Conservation (phyloP, 257 asterid genomes). For the Gardenia jasminoides region DNA sequence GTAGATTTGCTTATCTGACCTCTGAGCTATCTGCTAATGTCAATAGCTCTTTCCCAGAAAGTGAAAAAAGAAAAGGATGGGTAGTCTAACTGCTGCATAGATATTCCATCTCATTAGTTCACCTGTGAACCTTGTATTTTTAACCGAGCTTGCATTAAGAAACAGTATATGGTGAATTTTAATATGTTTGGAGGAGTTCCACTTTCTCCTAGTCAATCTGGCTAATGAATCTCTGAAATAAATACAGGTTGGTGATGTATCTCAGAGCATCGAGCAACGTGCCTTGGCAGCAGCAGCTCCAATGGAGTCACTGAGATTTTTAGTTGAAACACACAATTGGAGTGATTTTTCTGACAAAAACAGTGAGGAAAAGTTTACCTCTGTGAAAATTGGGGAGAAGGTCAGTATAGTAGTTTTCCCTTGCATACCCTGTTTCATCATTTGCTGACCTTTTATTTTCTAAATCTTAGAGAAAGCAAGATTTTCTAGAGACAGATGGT, state of each 20-base stretch:
- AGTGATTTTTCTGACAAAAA: slow-evolving; percentile 37
- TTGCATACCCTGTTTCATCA: slow-evolving; percentile 13
- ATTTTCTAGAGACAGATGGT: slow-evolving; percentile 41
- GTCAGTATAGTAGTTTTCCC: slow-evolving; percentile 36
- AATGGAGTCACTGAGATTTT: slow-evolving; percentile 69
- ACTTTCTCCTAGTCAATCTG: not conserved
- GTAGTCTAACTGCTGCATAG: not conserved
- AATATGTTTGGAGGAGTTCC: not conserved
- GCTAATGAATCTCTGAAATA: not conserved
- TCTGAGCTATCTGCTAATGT: not conserved
- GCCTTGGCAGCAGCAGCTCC: slow-evolving; percentile 85
- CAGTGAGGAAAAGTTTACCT: slow-evolving; percentile 31
- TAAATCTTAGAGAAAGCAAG: slow-evolving; percentile 61
- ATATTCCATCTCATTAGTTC: too few species aligned
- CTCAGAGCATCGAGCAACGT: slow-evolving; percentile 53
- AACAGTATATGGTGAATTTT: not conserved
- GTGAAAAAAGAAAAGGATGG: not conserved
- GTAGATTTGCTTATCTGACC: not conserved
- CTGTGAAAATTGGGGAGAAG: slow-evolving; percentile 51
- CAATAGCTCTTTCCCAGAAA: not conserved
- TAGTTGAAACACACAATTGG: slow-evolving; percentile 42
- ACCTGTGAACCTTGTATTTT: not conserved
- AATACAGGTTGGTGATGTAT: slow-evolving; percentile 36
- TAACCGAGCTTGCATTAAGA: not conserved
- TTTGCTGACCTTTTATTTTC: slow-evolving; percentile 22